Percentiles rank a stretch among this genome's conserved stretches.
Evolutionary conservation across 1,139 yeast genomes (phyloP).

Genomic region (Protomyces lactucae-debilis): DNA sequence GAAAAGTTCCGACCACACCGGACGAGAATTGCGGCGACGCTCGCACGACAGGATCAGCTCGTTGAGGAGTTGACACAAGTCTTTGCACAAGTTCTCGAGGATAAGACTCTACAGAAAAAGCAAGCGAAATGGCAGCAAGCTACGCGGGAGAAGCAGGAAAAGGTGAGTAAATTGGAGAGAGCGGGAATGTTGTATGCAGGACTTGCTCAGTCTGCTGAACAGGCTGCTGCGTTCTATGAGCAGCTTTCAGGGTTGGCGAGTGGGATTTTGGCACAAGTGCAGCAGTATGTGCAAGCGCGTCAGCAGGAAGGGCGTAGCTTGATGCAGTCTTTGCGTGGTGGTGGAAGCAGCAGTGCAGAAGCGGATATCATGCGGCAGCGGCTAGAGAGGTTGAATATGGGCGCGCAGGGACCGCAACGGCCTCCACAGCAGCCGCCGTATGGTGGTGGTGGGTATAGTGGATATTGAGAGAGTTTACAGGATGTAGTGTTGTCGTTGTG

Average conservation of each 20-base stretch:
- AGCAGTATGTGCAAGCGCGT: conserved; percentile 7
- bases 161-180: conserved; percentile 49
- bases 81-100: conserved; percentile 55
- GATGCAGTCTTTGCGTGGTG: background rate
- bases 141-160: conserved; percentile 42
- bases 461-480: background rate
- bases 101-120: conserved; percentile 42
- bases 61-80: conserved; percentile 53
- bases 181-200: conserved; percentile 54
- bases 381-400: conserved; percentile 10
- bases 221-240: conserved; percentile 61
- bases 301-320: conserved; percentile 16
- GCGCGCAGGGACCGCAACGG: background rate
- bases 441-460: background rate
- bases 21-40: conserved; percentile 61
- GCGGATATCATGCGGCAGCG: background rate
- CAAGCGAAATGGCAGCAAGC: conserved; percentile 42
- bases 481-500: conserved; percentile 10
- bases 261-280: background rate
- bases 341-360: background rate
- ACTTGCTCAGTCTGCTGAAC: conserved; percentile 54
- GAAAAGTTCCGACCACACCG: conserved; percentile 70
- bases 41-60: conserved; percentile 56
- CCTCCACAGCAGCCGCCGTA: conserved; percentile 5
- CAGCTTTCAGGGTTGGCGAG: conserved; percentile 41